Evolutionary conservation across 257 asterid genomes (phyloP).

Genomic region (Solanum ossicruentum): DNA sequence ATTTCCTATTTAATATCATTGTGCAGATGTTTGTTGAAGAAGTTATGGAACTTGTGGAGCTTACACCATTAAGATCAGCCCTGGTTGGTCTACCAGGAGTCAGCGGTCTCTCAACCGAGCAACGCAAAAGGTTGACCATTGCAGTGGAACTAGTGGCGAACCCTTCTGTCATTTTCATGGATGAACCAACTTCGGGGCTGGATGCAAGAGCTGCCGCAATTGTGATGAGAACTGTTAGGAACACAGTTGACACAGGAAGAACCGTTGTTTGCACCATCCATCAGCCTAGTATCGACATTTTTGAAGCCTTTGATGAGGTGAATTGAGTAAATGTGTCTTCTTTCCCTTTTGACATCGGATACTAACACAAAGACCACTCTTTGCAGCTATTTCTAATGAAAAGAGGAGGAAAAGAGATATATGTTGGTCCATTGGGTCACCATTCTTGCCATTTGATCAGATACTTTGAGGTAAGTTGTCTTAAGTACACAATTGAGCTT

Average conservation of each 20-base stretch:
- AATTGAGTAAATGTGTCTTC: not conserved
- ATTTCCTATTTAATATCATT: not conserved
- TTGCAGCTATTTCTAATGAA: not conserved
- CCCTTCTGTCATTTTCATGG: not conserved
- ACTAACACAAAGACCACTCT: not conserved
- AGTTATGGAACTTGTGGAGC: not conserved
- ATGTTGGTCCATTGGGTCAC: not conserved
- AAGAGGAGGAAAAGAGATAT: not conserved
- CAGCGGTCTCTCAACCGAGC: not conserved
- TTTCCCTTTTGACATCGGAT: not conserved
- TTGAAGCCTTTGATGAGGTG: not conserved
- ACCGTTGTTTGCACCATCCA: not conserved
- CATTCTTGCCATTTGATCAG: not conserved
- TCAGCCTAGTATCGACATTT: not conserved
- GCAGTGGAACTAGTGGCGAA: not conserved
- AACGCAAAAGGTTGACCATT: not conserved
- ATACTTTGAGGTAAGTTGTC: not conserved
- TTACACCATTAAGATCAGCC: not conserved
- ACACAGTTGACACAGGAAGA: not conserved
- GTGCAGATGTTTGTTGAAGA: not conserved
- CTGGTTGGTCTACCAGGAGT: not conserved
- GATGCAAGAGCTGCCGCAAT: not conserved
- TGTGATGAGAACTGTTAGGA: not conserved
- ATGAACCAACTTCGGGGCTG: not conserved
- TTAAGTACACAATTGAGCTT: not conserved